Evolutionary conservation across 495 filamentous ascomycete species (phyloP).

Genomic region (Hypomontagnella monticulosa): DNA sequence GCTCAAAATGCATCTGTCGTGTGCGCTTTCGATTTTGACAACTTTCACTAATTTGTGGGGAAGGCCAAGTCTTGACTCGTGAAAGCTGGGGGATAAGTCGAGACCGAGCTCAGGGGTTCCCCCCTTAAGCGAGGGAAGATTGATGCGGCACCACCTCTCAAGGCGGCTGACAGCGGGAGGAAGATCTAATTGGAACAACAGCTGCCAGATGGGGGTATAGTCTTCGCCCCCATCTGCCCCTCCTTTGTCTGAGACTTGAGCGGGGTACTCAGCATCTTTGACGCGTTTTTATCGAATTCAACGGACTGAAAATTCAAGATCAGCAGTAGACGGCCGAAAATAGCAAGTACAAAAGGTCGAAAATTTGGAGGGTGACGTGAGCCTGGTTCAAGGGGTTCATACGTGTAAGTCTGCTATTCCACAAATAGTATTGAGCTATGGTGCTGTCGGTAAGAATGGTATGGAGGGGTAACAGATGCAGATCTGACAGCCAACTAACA

Average conservation of each 20-base stretch:
- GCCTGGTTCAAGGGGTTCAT: not conserved
- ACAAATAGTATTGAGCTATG: slow-evolving; percentile 18
- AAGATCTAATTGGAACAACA: not conserved
- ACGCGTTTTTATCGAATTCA: not conserved
- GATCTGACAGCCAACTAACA: not conserved
- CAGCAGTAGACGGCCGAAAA: slow-evolving; percentile 3
- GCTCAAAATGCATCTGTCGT: slow-evolving; percentile 38
- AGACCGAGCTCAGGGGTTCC: slow-evolving; percentile 5
- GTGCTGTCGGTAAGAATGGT: not conserved
- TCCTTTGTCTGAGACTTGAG: slow-evolving; percentile 21
- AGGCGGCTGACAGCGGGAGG: no score
- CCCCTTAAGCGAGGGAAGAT: slow-evolving; percentile 24
- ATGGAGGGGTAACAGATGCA: slow-evolving; percentile 4
- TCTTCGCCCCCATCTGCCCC: slow-evolving; percentile 16
- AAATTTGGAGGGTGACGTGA: slow-evolving; percentile 4
- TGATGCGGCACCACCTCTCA: no score
- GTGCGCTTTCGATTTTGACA: slow-evolving; percentile 47
- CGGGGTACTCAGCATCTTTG: slow-evolving; percentile 20
- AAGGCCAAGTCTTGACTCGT: slow-evolving; percentile 25
- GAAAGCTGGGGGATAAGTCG: slow-evolving; percentile 13
- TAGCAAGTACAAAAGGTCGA: not conserved
- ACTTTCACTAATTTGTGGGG: slow-evolving; percentile 48
- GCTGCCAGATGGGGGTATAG: not conserved
- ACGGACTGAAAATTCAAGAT: not conserved
- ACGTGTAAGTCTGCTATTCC: slow-evolving; percentile 10